Evolutionary conservation across 2,329 filamentous ascomycete species (phyloP).

Genomic region (Purpureocillium lavendulum): DNA sequence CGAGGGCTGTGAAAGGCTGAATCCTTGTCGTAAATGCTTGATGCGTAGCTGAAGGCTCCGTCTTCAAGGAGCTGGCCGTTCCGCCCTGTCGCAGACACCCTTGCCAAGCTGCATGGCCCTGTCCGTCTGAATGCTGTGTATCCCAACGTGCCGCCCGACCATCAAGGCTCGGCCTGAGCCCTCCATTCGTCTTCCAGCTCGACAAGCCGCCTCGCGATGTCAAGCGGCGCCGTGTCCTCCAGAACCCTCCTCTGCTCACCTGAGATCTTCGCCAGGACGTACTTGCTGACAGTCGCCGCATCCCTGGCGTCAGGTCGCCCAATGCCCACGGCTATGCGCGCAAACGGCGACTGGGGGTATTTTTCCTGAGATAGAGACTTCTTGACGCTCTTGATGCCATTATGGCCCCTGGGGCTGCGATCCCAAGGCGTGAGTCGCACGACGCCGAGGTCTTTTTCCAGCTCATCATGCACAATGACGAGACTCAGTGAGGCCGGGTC

Average conservation of each 20-base stretch:
- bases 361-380: conserved; percentile 33
- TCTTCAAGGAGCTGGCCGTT: too few relatives aligned
- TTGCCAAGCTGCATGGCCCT: too few relatives aligned
- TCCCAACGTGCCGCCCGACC: not conserved
- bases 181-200: conserved; percentile 34
- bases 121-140: too few relatives aligned
- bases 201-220: conserved; percentile 41
- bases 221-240: conserved; percentile 40
- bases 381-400: conserved; percentile 63
- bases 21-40: too few relatives aligned
- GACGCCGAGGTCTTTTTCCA: conserved; percentile 64
- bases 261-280: conserved; percentile 67
- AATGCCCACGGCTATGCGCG: conserved; percentile 73
- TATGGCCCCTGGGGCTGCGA: conserved; percentile 61
- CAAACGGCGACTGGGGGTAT: conserved; percentile 35
- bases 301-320: conserved; percentile 69
- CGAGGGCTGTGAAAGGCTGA: too few relatives aligned
- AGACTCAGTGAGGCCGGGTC: conserved; percentile 35
- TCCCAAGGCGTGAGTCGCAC: conserved; percentile 57
- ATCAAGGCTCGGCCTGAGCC: conserved; percentile 9
- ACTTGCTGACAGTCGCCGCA: conserved; percentile 58
- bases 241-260: conserved; percentile 40
- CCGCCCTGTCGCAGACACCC: too few relatives aligned
- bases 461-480: conserved; percentile 81
- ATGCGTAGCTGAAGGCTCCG: too few relatives aligned